These are phyloP conservation scores for Allium cepa DNA, from an alignment of 106 monocot genomes.

Conservation along the genomic window DNA sequence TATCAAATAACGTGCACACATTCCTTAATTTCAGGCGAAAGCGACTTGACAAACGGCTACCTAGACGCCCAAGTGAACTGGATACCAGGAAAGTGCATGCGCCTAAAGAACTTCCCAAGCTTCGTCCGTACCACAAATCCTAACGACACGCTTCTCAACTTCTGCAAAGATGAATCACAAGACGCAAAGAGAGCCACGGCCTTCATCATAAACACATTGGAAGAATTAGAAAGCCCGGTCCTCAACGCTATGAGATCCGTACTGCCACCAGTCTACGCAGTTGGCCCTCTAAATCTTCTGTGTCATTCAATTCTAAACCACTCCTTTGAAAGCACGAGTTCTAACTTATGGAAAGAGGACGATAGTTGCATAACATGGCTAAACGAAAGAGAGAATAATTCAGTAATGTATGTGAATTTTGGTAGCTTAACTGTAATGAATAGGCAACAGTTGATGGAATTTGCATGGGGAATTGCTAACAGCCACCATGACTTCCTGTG, in stretches of 20 bases:
- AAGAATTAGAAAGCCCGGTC: conserved; percentile 27
- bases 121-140: conserved; percentile 38
- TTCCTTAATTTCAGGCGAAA: not conserved
- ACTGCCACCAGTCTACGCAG: conserved; percentile 28
- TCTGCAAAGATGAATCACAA: conserved; percentile 5
- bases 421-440: conserved; percentile 34
- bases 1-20: no score
- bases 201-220: conserved; percentile 40
- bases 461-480: conserved; percentile 31
- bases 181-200: conserved; percentile 1
- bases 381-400: conserved; percentile 2
- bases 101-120: conserved; percentile 28
- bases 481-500: conserved; percentile 27
- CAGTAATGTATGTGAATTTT: conserved; percentile 47
- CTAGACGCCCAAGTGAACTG: conserved; percentile 39
- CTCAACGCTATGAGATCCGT: conserved; percentile 10
- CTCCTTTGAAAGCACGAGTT: not conserved
- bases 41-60: conserved; percentile 27
- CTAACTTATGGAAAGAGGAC: conserved; percentile 37
- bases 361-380: conserved; percentile 34
- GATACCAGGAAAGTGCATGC: conserved; percentile 25
- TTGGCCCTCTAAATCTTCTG: conserved; percentile 24
- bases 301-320: not conserved
- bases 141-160: conserved; percentile 19
- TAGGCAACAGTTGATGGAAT: conserved; percentile 25